Evolutionary conservation across 768 basidiomycete species (phyloP), one percentile per base, ranked within the genome.

Genomic region (Rhodotorula babjevae): DNA sequence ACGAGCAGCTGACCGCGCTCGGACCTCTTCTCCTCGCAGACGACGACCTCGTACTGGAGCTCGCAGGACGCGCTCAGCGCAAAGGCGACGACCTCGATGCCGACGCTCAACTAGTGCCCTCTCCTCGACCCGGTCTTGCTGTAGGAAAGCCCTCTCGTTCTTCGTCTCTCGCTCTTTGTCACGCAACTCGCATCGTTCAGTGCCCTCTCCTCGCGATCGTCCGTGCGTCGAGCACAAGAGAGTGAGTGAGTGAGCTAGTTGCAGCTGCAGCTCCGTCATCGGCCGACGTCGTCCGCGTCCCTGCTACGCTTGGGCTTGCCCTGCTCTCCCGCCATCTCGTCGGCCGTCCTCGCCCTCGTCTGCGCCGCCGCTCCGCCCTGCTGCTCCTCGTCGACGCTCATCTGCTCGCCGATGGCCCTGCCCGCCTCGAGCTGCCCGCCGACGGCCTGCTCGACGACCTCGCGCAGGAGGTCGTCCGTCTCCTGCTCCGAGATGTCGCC

Each of bases 11-110:
- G 46, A 66, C 61, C 2, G 31, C 47, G 40, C 23, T 49, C 29
- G 25, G 29, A 47, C 18, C 59, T 8, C 14, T 3, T 50, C 8
- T n/a, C n/a, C n/a, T n/a, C 40, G 47, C 73, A 92, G 92, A 97
- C 94, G 4, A 92, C 87, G 11, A 98, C 94, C 7, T 89, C 91
- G 68, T 85, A 97, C 33, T 97, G 94, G 94, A 89, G 88, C 78
- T 86, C 90, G 15, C 92, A 92, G 65, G 83, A 84, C 69, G 83
- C 82, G 44, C 77, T 81, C 70, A 79, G 77, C 18, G 76, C 77
- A 47, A 76, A 73, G 63, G 81, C 80, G 46, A 78, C 77, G 56
- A 76, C 80, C 14, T 72, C 79, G 10, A 81, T 81, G 80, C 81
- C 81, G 19, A 77, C 75, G 31, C 75, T 65, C 56, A 57, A 76